Evolutionary conservation across 495 filamentous ascomycete genomes (phyloP).

Genomic region (Jackrogersella minutella): DNA sequence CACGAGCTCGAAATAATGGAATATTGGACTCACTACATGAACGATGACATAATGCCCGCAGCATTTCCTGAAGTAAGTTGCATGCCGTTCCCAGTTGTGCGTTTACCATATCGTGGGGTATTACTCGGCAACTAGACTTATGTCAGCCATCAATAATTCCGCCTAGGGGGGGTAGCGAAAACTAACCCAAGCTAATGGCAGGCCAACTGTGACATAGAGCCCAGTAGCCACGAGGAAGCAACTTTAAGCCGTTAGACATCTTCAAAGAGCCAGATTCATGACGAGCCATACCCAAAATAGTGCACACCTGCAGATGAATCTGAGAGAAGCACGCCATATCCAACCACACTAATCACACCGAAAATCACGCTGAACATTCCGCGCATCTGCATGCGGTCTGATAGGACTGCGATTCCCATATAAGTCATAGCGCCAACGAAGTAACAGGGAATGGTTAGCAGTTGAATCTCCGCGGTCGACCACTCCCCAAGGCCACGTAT

Average conservation of each 20-base stretch:
- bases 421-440: slow-evolving; percentile 72
- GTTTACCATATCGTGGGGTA: slow-evolving; percentile 73
- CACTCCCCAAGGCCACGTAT: slow-evolving; percentile 72
- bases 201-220: slow-evolving; percentile 72
- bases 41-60: slow-evolving; percentile 73
- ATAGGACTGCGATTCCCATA: slow-evolving; percentile 66
- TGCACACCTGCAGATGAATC: slow-evolving; percentile 66
- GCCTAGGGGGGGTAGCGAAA: neutral
- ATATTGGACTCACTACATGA: slow-evolving; percentile 58
- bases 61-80: slow-evolving; percentile 75
- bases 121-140: slow-evolving; percentile 52
- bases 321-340: slow-evolving; percentile 72
- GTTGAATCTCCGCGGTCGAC: slow-evolving; percentile 69
- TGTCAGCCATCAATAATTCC: slow-evolving; percentile 5
- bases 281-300: slow-evolving; percentile 60
- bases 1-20: neutral
- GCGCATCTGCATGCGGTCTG: slow-evolving; percentile 67
- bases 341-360: slow-evolving; percentile 66
- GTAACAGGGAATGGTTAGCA: slow-evolving; percentile 82
- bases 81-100: slow-evolving; percentile 72
- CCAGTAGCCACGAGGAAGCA: slow-evolving; percentile 76
- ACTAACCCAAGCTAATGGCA: slow-evolving; percentile 73
- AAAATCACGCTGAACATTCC: slow-evolving; percentile 68
- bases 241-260: slow-evolving; percentile 47
- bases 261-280: neutral